Evolutionary conservation across 805 yeast species (phyloP), one percentile per base, ranked within the genome.

Genomic region (Diddensiella caesifluorescens): DNA sequence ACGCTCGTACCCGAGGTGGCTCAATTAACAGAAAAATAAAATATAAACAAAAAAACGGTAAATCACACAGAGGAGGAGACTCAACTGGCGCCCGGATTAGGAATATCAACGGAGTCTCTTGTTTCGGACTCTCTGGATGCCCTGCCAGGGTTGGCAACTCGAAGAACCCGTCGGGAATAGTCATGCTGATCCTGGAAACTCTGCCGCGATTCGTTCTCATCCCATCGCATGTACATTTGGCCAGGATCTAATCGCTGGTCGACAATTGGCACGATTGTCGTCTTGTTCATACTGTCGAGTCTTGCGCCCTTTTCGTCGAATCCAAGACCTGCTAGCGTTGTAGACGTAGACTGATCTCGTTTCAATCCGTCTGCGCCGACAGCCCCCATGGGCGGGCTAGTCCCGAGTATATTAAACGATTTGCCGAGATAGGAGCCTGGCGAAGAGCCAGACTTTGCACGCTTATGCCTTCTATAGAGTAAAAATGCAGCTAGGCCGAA

Each of bases 181-280:
- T 79, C 83, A 47, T 67, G 65, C 43, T 78, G 74, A 53, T 78
- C 84, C 15, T 68, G 74, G 26, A 78, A 53, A 25, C 75, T 66
- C 35, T 69, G 61, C 33, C 66, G 59, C 5, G 77, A 70, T 26
- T 67, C 69, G 50, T 68, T 68, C 35, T 64, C 56, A 39, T 70
- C 73, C 64, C 70, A 68, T 42, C 62, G 62, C 69, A 73, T 67
- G 47, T 70, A 69, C 64, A 75, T 65, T 35, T 69, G 69, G 40
- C 67, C 61, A 4, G 84, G 84, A 49, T 79, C 84, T 41, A 79
- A 58, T 31, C 85, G 60, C 52, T 74, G 80, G 59, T 79, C 85
- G n/a, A 75, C 75, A 22, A 62, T 57, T 15, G 65, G 62, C 16
- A 62, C 56, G 34, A 65, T 57, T 20, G 54, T 49, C 21, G 53